Conservation (phyloP, 345 rosid species). For the Melastoma malabathricum region DNA sequence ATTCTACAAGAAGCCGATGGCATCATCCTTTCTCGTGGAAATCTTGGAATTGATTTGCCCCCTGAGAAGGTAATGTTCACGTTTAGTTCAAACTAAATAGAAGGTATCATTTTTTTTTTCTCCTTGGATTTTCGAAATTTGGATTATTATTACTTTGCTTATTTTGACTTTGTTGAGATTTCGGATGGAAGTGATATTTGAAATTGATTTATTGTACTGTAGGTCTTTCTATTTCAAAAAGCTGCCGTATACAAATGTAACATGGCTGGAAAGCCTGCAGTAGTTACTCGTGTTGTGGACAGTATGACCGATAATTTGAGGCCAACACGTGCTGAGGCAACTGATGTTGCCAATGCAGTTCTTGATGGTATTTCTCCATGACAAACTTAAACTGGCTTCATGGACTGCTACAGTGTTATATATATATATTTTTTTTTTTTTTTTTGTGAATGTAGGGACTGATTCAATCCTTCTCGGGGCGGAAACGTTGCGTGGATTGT, state of each 20-base stretch:
- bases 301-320: conserved; percentile 92
- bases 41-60: conserved; percentile 94
- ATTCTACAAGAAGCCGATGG: conserved; percentile 98
- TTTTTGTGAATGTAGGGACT: conserved; percentile 37
- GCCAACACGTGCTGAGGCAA: conserved; percentile 97
- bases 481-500: conserved; percentile 85
- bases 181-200: too few relatives aligned
- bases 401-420: too few relatives aligned
- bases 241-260: conserved; percentile 93
- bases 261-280: conserved; percentile 98
- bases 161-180: neutral
- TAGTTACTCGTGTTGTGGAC: conserved; percentile 93
- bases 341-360: conserved; percentile 99
- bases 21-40: conserved; percentile 95
- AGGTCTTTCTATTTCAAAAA: conserved; percentile 94
- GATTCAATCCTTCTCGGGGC: conserved; percentile 99
- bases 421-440: too few relatives aligned
- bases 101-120: too few relatives aligned
- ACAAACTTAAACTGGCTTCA: too few relatives aligned
- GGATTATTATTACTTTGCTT: neutral
- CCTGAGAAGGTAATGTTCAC: conserved; percentile 63
- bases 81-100: too few relatives aligned
- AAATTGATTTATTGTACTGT: conserved; percentile 4
- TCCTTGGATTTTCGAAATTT: too few relatives aligned
- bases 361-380: conserved; percentile 39